A percentile compares a stretch with the other conserved stretches of the same genome.
phyloP scores from a whole-genome alignment of 139 green algal species.

The Asterochloris erici region DNA sequence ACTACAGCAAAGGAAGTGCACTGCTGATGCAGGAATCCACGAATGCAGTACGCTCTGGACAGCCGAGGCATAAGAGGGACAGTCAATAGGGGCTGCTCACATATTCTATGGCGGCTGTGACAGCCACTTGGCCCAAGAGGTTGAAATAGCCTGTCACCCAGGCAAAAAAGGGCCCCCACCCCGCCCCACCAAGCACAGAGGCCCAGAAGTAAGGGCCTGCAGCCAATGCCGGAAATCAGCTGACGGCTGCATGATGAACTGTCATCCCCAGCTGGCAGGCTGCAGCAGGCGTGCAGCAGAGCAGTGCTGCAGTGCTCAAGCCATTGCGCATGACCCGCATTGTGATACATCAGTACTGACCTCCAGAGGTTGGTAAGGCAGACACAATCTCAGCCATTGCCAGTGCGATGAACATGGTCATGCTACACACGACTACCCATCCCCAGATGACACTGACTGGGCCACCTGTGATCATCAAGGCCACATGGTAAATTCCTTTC shows the following conservation, averaged over 20 bases:
- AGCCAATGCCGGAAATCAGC: too few relatives aligned
- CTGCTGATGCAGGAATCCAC: too few relatives aligned
- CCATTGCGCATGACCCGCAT: too few relatives aligned
- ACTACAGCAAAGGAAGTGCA: too few relatives aligned
- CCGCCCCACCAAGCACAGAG: neutral
- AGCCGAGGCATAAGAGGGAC: too few relatives aligned
- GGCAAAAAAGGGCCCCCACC: neutral
- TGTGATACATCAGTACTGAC: neutral
- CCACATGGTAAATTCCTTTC: too few relatives aligned
- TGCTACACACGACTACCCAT: constrained; percentile 32
- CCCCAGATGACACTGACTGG: constrained; percentile 46
- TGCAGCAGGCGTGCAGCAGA: too few relatives aligned
- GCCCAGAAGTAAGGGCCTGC: neutral
- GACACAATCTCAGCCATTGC: constrained; percentile 47
- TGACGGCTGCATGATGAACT: too few relatives aligned
- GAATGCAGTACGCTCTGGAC: too few relatives aligned
- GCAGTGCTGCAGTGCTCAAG: too few relatives aligned
- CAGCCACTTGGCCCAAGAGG: constrained; percentile 29
- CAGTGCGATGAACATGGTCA: constrained; percentile 33
- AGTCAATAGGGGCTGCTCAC: too few relatives aligned
- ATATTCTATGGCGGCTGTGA: constrained; percentile 36
- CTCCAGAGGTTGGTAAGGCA: constrained; percentile 38
- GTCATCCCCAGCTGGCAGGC: too few relatives aligned
- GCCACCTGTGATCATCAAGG: neutral
- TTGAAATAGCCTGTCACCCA: constrained; percentile 31